Percentiles rank a stretch among this genome's conserved stretches.
phyloP scores from a whole-genome alignment of 2,329 filamentous ascomycete genomes.

The Colletotrichum tropicale region DNA sequence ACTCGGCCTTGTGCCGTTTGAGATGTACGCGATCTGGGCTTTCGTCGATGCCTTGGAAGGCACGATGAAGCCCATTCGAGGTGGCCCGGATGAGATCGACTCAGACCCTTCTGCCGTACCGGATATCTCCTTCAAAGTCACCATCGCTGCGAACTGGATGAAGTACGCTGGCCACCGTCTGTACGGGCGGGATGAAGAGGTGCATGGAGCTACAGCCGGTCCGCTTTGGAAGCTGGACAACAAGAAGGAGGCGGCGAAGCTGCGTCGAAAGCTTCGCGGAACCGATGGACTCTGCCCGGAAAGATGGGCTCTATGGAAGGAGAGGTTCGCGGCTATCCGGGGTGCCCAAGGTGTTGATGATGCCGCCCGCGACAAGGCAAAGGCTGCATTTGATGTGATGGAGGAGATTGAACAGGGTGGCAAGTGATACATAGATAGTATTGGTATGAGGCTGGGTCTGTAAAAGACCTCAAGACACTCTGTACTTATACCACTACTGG shows the following conservation, averaged over 20 bases:
- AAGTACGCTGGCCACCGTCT: background rate
- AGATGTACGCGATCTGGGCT: background rate
- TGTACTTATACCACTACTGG: background rate
- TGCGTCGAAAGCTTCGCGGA: background rate
- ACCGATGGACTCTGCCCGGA: background rate
- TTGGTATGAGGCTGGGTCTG: background rate
- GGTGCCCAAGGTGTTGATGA: background rate
- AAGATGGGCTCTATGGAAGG: background rate
- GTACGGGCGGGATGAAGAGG: background rate
- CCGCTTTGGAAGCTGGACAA: background rate
- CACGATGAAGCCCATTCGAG: background rate
- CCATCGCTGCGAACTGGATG: background rate
- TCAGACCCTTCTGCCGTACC: background rate
- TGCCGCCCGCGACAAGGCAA: background rate
- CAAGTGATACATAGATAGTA: background rate
- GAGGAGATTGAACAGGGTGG: background rate
- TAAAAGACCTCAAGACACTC: background rate
- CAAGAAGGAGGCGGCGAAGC: background rate
- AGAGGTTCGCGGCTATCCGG: background rate
- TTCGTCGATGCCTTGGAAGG: background rate
- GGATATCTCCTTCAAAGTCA: background rate
- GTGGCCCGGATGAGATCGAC: background rate
- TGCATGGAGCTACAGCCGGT: background rate
- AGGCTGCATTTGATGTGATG: background rate
- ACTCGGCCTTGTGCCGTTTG: background rate